These are phyloP conservation scores for Cenchrus fungigraminus DNA, from an alignment of 176 grass and related monocot species.

Conservation along the genomic window DNA sequence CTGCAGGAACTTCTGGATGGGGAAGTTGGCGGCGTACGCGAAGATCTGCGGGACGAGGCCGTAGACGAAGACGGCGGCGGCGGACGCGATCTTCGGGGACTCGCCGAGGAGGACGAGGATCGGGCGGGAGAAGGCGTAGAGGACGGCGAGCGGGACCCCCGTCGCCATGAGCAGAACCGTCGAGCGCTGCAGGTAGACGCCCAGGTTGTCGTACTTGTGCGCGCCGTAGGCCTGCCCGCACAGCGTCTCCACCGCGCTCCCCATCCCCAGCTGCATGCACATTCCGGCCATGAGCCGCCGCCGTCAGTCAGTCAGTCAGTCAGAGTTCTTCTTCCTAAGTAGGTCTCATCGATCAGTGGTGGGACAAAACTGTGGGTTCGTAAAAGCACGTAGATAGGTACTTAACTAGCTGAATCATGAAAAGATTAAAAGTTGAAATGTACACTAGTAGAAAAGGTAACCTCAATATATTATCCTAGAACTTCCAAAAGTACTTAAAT, in stretches of 20 bases:
- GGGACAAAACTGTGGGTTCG: too few relatives aligned
- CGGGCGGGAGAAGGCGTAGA: conserved; percentile 20
- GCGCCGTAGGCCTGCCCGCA: conserved; percentile 84
- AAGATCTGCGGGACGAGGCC: conserved; percentile 84
- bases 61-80: conserved; percentile 53
- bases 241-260: conserved; percentile 83
- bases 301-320: too few relatives aligned
- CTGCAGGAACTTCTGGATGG: conserved; percentile 82
- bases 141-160: background rate
- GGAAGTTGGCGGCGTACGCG: conserved; percentile 74
- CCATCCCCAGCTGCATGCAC: conserved; percentile 72
- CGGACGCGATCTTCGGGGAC: conserved; percentile 54
- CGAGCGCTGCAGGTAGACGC: conserved; percentile 78
- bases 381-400: too few relatives aligned
- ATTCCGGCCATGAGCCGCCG: too few relatives aligned
- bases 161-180: conserved; percentile 46
- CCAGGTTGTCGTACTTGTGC: conserved; percentile 69
- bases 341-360: too few relatives aligned
- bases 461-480: too few relatives aligned
- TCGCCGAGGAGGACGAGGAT: conserved; percentile 67
- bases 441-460: too few relatives aligned
- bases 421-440: too few relatives aligned
- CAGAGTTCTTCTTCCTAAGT: background rate
- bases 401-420: too few relatives aligned
- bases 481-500: too few relatives aligned